Percentiles rank a stretch among this genome's conserved stretches.
Conservation (phyloP, 495 filamentous ascomycete genomes). For the Penicilliopsis zonata region DNA sequence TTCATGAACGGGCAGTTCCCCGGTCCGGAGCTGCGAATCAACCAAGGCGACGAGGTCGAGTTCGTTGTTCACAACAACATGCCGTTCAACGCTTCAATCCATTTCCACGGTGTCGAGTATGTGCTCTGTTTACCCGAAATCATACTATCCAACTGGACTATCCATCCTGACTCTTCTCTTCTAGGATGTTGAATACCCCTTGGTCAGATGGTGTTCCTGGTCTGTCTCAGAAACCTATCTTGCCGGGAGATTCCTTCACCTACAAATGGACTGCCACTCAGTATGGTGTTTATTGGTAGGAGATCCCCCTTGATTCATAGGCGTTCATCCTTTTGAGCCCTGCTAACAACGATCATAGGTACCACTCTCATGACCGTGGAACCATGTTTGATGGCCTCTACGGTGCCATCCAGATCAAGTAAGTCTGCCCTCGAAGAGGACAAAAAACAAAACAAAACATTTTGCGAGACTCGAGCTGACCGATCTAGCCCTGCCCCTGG, state of each 20-base stretch:
- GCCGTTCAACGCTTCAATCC: conserved; percentile 35
- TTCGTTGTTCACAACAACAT: conserved; percentile 35
- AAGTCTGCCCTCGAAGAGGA: too few species aligned
- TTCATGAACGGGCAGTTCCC: conserved; percentile 46
- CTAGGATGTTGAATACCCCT: conserved; percentile 9
- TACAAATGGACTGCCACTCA: conserved; percentile 33
- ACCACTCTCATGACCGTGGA: conserved; percentile 38
- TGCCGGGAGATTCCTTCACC: conserved; percentile 19
- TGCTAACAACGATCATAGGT: conserved; percentile 11
- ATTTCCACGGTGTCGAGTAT: conserved; percentile 21
- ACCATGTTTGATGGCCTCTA: conserved; percentile 41
- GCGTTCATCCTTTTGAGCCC: neutral
- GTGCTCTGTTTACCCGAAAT: neutral
- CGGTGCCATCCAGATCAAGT: conserved; percentile 29
- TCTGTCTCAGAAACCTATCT: conserved; percentile 23
- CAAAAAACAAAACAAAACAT: too few species aligned
- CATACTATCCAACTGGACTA: neutral
- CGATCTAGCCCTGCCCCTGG: conserved; percentile 18
- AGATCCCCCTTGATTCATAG: neutral
- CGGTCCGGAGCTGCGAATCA: conserved; percentile 38
- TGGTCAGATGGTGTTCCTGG: conserved; percentile 32
- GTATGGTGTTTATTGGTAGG: conserved; percentile 37
- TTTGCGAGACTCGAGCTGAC: too few species aligned
- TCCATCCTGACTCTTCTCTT: neutral
- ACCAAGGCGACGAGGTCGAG: conserved; percentile 44